Evolutionary conservation across 2,329 filamentous ascomycete species (phyloP).

Genomic region (Cyphellophora europaea): DNA sequence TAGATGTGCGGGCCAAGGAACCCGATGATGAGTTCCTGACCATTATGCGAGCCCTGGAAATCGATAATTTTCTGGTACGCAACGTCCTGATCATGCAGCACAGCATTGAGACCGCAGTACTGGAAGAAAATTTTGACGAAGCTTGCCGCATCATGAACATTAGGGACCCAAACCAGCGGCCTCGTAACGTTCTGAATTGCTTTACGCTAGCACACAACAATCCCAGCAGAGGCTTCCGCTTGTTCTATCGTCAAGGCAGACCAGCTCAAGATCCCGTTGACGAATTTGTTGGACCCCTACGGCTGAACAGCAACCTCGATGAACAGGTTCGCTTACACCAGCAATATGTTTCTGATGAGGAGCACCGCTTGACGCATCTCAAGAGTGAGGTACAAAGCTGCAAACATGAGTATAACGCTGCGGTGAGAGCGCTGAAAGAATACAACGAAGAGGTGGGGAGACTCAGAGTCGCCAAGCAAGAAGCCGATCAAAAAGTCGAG

Average conservation of each 20-base stretch:
- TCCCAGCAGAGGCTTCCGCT: slow-evolving; percentile 50
- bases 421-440: slow-evolving; percentile 38
- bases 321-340: slow-evolving; percentile 52
- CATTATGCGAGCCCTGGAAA: slow-evolving; percentile 66
- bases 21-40: slow-evolving; percentile 67
- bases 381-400: slow-evolving; percentile 40
- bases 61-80: slow-evolving; percentile 69
- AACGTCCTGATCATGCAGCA: slow-evolving; percentile 78
- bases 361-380: slow-evolving; percentile 44
- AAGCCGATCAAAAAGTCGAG: slow-evolving; percentile 52
- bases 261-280: slow-evolving; percentile 44
- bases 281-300: slow-evolving; percentile 44
- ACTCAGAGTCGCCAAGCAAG: slow-evolving; percentile 49
- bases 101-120: slow-evolving; percentile 71
- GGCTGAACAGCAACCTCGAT: slow-evolving; percentile 73
- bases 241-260: slow-evolving; percentile 42
- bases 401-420: slow-evolving; percentile 40
- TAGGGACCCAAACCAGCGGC: slow-evolving; percentile 1
- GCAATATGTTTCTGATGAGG: slow-evolving; percentile 42
- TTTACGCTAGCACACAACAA: slow-evolving; percentile 55
- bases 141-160: not conserved
- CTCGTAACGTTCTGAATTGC: slow-evolving; percentile 61
- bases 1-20: slow-evolving; percentile 50
- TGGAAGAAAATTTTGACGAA: slow-evolving; percentile 51
- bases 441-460: slow-evolving; percentile 38